A percentile compares a stretch with the other conserved stretches of the same genome.
Conservation (phyloP, 2,329 filamentous ascomycete genomes). For the Ceratocystis ficicola region DNA sequence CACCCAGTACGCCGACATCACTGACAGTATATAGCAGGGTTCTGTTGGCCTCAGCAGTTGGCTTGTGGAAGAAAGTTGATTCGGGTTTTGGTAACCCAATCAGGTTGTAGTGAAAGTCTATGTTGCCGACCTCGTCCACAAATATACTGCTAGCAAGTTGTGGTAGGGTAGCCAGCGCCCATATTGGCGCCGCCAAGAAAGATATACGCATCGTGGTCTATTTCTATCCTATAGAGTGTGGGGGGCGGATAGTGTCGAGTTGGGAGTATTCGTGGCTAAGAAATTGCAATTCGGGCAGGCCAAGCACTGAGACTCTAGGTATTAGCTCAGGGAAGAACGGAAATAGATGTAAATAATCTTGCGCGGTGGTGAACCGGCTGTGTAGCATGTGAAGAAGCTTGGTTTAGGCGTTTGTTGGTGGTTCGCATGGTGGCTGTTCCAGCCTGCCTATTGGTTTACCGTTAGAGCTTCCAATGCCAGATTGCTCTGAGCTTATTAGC, state of each 20-base stretch:
- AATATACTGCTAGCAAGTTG: slow-evolving; percentile 51
- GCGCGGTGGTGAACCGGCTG: not conserved
- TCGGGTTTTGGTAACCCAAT: slow-evolving; percentile 69
- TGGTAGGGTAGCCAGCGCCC: slow-evolving; percentile 34
- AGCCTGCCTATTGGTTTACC: not conserved
- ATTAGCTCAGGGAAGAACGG: not conserved
- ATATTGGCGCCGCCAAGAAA: slow-evolving; percentile 23
- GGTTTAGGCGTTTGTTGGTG: not conserved
- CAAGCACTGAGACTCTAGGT: not conserved
- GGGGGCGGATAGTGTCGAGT: not conserved
- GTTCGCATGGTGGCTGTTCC: slow-evolving; percentile 3
- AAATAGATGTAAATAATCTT: not conserved
- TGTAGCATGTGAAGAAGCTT: slow-evolving; percentile 6
- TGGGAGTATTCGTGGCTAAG: not conserved
- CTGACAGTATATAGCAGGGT: slow-evolving; percentile 85
- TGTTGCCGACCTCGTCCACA: slow-evolving; percentile 76
- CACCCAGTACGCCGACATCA: slow-evolving; percentile 70
- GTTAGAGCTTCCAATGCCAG: not conserved
- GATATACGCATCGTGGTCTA: slow-evolving; percentile 12
- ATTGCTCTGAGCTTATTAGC: slow-evolving; percentile 9
- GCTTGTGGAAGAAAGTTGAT: slow-evolving; percentile 90
- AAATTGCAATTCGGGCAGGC: not conserved
- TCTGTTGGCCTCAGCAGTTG: slow-evolving; percentile 67
- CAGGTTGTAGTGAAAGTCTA: slow-evolving; percentile 88
- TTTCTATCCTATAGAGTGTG: not conserved